Base-by-base conservation (phyloP, 192 early-diverging fungal genomes). In the Backusella australiensis region DNA sequence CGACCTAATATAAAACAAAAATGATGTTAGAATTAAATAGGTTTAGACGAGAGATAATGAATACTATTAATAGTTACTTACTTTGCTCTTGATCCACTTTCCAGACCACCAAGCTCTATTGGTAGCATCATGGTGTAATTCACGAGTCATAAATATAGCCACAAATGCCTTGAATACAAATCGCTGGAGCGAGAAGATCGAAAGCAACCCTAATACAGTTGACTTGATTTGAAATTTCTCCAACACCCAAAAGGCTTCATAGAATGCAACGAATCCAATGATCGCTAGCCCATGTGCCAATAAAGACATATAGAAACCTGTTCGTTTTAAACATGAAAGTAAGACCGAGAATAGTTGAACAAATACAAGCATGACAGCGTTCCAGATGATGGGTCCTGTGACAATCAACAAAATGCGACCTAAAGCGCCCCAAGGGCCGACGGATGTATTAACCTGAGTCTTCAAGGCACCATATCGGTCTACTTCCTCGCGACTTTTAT, bases 91-190 rank as follows among this genome's bases (percentile, higher is more conserved):
- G 59, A 85, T 84, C 91, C 91, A 92, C 53, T 83, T 82, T 17
- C 91, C 91, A 3, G 88, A 88, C 91, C 91, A 92, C 91, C 91
- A 92, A 15, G 90, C 89, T 68, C 90, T 84, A 77, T 92, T 91
- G 39, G 88, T 86, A 77, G 86, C 89, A 72, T 91, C 88, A 74
- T 90, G 84, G 65, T 86, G 88, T 81, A 90, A 86, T 80, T 92
- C 91, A 46, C 91, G 86, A 72, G 91, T 86, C 63, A 92, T 77
- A 75, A 90, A 85, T 72, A 91, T 75, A 36, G 86, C 83, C 75
- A 89, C 81, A 42, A 91, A 77, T 21, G 88, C 75, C 15, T 87
- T 88, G 81, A 91, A 90, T 42, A 91, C 69, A 42, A 88, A 83
- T 12, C 86, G 83, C 83, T 91, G 86, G 36, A 91, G 80, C 72